Conservation (phyloP, 2,329 filamentous ascomycete species). For the Lachnellula willkommii region DNA sequence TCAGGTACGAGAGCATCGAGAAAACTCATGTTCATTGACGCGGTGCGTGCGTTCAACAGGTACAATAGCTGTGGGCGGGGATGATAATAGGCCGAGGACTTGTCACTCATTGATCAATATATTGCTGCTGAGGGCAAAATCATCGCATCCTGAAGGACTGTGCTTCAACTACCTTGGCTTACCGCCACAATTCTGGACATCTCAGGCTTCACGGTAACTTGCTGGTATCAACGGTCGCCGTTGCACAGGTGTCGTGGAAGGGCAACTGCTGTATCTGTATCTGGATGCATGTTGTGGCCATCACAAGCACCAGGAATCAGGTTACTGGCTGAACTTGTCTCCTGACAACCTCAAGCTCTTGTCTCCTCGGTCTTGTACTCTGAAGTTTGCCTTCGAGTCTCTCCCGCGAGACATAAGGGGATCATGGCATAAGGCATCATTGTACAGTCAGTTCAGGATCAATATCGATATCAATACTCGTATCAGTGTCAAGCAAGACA, state of each 20-base stretch:
- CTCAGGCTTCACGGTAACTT: background rate
- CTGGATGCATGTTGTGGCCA: slow-evolving; percentile 1
- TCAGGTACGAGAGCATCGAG: slow-evolving; percentile 7
- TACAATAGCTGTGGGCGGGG: background rate
- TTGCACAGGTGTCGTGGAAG: slow-evolving; percentile 6
- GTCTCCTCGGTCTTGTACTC: background rate
- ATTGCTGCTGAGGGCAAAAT: background rate
- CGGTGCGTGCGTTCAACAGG: background rate
- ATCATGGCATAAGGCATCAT: background rate
- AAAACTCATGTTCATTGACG: background rate
- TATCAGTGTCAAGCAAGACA: background rate
- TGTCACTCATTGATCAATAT: background rate
- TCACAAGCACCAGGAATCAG: slow-evolving; percentile 3
- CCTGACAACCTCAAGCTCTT: background rate
- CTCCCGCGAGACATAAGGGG: background rate
- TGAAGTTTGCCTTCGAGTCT: background rate
- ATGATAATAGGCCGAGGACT: background rate
- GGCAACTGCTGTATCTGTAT: slow-evolving; percentile 8
- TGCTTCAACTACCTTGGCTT: background rate
- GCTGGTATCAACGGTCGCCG: slow-evolving; percentile 1
- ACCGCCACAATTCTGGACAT: background rate
- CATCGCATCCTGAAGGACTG: background rate
- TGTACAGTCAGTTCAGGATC: background rate
- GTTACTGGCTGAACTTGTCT: background rate
- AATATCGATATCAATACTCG: background rate